Conservation (phyloP, 108 stramenopile genomes). For the Nannochloropsis gaditana region DNA sequence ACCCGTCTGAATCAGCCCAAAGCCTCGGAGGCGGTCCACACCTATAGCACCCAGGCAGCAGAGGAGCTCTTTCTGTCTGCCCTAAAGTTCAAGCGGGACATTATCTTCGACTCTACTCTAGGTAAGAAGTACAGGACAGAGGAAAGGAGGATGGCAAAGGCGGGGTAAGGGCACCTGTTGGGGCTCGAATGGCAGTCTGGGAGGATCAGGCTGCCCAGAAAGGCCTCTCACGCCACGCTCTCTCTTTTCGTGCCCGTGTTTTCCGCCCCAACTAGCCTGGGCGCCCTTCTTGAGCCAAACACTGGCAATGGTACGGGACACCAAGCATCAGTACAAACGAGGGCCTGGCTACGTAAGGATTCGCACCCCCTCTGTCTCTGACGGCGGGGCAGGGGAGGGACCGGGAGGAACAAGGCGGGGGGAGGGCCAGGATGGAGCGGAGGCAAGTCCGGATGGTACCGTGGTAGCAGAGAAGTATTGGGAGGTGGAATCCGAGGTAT, state of each 20-base stretch:
- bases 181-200: too few species aligned
- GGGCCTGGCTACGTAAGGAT: background rate
- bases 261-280: background rate
- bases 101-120: background rate
- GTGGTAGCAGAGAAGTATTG: background rate
- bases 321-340: background rate
- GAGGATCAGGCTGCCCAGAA: too few species aligned
- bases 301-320: background rate
- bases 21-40: background rate
- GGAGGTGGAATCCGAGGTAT: background rate
- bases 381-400: background rate
- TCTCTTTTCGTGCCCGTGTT: background rate
- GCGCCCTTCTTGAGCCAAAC: background rate
- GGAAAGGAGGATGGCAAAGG: background rate
- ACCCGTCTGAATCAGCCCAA: background rate
- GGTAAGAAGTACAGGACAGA: background rate
- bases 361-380: background rate
- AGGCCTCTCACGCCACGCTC: background rate
- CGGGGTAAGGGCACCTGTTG: background rate
- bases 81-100: background rate
- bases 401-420: too few species aligned
- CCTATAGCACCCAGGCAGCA: background rate
- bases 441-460: background rate
- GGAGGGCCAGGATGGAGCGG: background rate
- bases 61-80: constrained; percentile 14